These are phyloP conservation scores for Sporisorium sorghi DNA, from an alignment of 1,284 basidiomycete genomes.

Conservation along the genomic window DNA sequence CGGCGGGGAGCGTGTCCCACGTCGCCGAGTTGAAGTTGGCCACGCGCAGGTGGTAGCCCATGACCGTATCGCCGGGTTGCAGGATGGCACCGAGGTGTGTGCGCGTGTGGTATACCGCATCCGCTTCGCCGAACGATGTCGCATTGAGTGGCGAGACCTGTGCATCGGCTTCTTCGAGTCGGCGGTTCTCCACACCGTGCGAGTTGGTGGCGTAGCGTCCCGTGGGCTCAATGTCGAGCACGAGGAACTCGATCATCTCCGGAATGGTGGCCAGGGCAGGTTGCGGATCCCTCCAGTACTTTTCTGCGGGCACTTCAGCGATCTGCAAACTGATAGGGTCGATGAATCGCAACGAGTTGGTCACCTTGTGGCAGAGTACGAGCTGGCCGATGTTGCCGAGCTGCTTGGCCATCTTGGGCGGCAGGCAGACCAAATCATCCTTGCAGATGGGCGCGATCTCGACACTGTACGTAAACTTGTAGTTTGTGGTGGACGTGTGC, in stretches of 20 bases:
- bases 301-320: constrained; percentile 81
- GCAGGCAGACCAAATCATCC: constrained; percentile 93
- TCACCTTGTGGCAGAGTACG: constrained; percentile 87
- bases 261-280: constrained; percentile 82
- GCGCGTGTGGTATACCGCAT: constrained; percentile 93
- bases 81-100: constrained; percentile 95
- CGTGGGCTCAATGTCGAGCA: constrained; percentile 87
- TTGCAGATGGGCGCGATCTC: constrained; percentile 98
- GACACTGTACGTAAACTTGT: constrained; percentile 97
- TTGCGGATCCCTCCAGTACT: constrained; percentile 93
- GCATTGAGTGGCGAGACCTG: constrained; percentile 90
- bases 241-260: constrained; percentile 92
- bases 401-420: constrained; percentile 81
- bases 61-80: constrained; percentile 91
- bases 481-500: constrained; percentile 91
- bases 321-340: constrained; percentile 88
- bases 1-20: constrained; percentile 77
- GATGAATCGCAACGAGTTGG: constrained; percentile 88
- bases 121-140: constrained; percentile 72
- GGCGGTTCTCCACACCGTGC: constrained; percentile 49
- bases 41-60: constrained; percentile 89
- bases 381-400: constrained; percentile 89
- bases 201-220: constrained; percentile 57
- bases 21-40: constrained; percentile 93
- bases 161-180: constrained; percentile 78